Percentiles rank a stretch among this genome's conserved stretches.
These are phyloP conservation scores for Cyathus striatus DNA, from an alignment of 768 basidiomycete genomes.

Conservation along the genomic window DNA sequence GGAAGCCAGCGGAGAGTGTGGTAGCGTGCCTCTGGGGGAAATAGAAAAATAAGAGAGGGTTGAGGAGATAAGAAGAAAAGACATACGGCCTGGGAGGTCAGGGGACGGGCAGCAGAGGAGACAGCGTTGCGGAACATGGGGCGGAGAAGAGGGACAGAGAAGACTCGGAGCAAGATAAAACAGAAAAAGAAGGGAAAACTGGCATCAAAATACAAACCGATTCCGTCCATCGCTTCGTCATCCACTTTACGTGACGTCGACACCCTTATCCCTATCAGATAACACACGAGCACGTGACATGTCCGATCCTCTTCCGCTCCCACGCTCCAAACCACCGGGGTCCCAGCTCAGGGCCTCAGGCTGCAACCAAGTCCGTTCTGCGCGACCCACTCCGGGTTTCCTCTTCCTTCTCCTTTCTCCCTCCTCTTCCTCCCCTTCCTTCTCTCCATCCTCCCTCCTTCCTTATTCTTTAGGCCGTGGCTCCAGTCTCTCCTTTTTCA, in stretches of 20 bases:
- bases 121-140: constrained; percentile 66
- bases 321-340: not conserved
- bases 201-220: not conserved
- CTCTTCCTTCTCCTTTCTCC: not conserved
- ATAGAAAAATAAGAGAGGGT: constrained; percentile 7
- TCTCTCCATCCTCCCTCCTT: too few relatives aligned
- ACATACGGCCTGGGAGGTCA: constrained; percentile 47
- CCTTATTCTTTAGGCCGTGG: too few relatives aligned
- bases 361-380: too few relatives aligned
- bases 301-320: too few relatives aligned
- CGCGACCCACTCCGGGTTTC: not conserved
- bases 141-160: constrained; percentile 23
- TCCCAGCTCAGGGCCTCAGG: too few relatives aligned
- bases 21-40: constrained; percentile 71
- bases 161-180: constrained; percentile 15
- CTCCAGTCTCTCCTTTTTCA: not conserved
- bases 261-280: too few relatives aligned
- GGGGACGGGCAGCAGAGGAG: constrained; percentile 50
- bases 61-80: constrained; percentile 2
- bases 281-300: too few relatives aligned
- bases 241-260: too few relatives aligned
- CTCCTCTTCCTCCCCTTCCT: too few relatives aligned
- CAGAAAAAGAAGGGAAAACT: not conserved
- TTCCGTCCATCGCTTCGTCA: too few relatives aligned
- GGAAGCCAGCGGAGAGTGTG: constrained; percentile 74